phyloP scores from a whole-genome alignment of 2,329 filamentous ascomycete genomes.

The Zarea fungicola region DNA sequence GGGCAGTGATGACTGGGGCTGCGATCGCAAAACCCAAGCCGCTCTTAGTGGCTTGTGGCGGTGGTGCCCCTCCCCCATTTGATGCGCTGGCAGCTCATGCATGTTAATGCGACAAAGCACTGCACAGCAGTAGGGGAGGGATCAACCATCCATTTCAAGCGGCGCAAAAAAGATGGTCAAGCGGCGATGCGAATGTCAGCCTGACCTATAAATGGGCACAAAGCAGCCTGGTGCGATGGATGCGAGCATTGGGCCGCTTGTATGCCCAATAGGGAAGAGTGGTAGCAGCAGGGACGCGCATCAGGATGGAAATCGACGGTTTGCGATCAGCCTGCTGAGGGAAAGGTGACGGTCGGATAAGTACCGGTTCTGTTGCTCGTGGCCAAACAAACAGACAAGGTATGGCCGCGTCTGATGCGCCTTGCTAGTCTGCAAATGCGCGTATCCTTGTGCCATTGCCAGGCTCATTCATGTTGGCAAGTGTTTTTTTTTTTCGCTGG shows the following conservation, averaged over 20 bases:
- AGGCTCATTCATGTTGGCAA: no score
- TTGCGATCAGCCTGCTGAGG: neutral
- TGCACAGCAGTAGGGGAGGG: constrained; percentile 6
- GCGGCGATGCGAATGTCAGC: neutral
- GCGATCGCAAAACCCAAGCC: constrained; percentile 2
- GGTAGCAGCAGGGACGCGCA: neutral
- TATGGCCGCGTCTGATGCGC: no score
- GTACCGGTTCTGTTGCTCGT: no score
- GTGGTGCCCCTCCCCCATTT: constrained; percentile 9
- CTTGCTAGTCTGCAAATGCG: no score
- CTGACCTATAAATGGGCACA: neutral
- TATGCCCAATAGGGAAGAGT: constrained; percentile 1
- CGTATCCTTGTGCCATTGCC: no score
- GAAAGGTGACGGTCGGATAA: neutral
- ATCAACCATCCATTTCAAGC: neutral
- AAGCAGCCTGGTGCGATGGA: constrained; percentile 3
- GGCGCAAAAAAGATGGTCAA: neutral
- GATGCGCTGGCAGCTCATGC: constrained; percentile 13
- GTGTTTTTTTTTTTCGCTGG: no score
- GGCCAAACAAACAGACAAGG: no score
- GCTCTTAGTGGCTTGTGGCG: constrained; percentile 2
- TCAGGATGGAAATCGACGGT: neutral
- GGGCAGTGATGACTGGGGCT: neutral
- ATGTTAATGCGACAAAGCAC: neutral
- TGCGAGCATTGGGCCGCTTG: constrained; percentile 11